A percentile compares a stretch with the other conserved stretches of the same genome.
These are phyloP conservation scores for Termitomyces sp. DNA, from an alignment of 768 basidiomycete genomes.

Conservation along the genomic window DNA sequence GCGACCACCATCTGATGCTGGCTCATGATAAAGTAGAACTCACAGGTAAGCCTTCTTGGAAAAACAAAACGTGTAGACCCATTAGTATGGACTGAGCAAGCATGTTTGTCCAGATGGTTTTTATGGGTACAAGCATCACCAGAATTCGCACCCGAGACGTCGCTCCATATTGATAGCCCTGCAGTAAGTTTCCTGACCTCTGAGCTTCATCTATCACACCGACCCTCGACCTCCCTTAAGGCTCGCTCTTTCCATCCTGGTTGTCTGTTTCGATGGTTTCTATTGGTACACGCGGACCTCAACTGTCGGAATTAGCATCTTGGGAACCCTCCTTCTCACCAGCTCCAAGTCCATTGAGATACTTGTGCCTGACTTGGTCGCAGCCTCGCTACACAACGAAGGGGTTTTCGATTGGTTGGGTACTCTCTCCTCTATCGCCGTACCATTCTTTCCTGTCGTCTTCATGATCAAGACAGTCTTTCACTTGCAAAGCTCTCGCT, in stretches of 20 bases:
- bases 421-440: background rate
- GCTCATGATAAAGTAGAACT: conserved; percentile 20
- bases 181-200: conserved; percentile 8
- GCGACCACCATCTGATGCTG: conserved; percentile 14
- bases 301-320: conserved; percentile 24
- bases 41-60: conserved; percentile 14
- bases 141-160: conserved; percentile 25
- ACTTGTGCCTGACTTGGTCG: conserved; percentile 1
- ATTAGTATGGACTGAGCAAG: background rate
- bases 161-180: conserved; percentile 11
- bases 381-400: background rate
- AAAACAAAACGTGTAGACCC: background rate
- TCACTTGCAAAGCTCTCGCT: conserved; percentile 18
- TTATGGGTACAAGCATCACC: conserved; percentile 20
- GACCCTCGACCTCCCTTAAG: conserved; percentile 12
- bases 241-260: conserved; percentile 1
- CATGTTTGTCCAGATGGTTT: conserved; percentile 17
- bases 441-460: conserved; percentile 10
- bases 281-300: conserved; percentile 31
- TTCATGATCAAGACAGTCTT: conserved; percentile 22
- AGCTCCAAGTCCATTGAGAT: conserved; percentile 6
- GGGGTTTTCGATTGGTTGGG: conserved; percentile 2
- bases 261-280: conserved; percentile 13
- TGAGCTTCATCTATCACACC: background rate
- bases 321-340: conserved; percentile 17